phyloP scores from a whole-genome alignment of 495 filamentous ascomycete species.

The Filosporella fistucella region DNA sequence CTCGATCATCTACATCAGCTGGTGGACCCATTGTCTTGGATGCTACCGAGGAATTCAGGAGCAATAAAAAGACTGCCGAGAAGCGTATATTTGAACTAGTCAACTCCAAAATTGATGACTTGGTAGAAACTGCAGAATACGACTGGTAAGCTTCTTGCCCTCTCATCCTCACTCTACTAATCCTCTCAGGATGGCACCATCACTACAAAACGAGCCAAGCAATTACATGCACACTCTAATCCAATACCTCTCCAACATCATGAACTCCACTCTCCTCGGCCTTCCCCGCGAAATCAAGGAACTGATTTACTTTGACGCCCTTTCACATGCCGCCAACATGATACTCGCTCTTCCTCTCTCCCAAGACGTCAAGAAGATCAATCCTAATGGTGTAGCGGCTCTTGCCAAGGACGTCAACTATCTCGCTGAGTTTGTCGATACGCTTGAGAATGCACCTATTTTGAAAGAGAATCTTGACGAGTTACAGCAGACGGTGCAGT shows the following conservation, averaged over 20 bases:
- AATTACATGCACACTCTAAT: constrained; percentile 94
- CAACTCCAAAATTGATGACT: constrained; percentile 97
- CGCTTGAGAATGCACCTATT: constrained; percentile 70
- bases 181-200: constrained; percentile 52
- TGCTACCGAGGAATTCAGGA: constrained; percentile 80
- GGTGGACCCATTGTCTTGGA: constrained; percentile 68
- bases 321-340: constrained; percentile 82
- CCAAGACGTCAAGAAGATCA: constrained; percentile 75
- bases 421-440: constrained; percentile 78
- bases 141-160: constrained; percentile 60
- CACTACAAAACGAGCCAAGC: constrained; percentile 63
- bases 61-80: constrained; percentile 91
- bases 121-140: constrained; percentile 95
- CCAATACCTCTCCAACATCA: constrained; percentile 90
- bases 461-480: constrained; percentile 85
- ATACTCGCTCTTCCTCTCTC: constrained; percentile 86
- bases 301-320: constrained; percentile 94
- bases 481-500: constrained; percentile 70
- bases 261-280: constrained; percentile 88
- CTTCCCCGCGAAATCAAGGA: constrained; percentile 93
- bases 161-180: not conserved
- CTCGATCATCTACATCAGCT: constrained; percentile 71
- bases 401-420: constrained; percentile 79
- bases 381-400: constrained; percentile 75
- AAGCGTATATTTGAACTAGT: constrained; percentile 98